phyloP scores from a whole-genome alignment of 1,284 basidiomycete genomes.

The Prillingera fragicola region DNA sequence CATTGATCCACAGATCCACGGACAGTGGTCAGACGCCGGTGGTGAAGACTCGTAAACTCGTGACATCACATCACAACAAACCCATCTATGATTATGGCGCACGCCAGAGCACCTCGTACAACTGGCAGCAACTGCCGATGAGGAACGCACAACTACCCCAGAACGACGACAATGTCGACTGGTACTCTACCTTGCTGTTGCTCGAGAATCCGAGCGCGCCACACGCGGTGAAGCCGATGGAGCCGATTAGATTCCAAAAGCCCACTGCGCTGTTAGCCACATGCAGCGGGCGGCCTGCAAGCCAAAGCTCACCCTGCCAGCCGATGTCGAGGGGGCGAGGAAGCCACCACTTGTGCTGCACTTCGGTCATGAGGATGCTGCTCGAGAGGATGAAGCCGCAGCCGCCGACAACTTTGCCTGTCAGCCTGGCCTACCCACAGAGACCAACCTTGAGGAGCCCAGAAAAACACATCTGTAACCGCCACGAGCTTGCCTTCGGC shows the following conservation, averaged over 20 bases:
- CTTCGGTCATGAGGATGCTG: slow-evolving; percentile 56
- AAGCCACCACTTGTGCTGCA: slow-evolving; percentile 55
- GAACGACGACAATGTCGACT: slow-evolving; percentile 56
- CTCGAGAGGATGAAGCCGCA: slow-evolving; percentile 56
- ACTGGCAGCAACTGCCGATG: slow-evolving; percentile 56
- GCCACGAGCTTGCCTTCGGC: slow-evolving; percentile 19
- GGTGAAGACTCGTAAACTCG: no score
- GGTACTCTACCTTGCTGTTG: slow-evolving; percentile 44
- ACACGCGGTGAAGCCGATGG: slow-evolving; percentile 56
- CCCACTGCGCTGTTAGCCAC: slow-evolving; percentile 28
- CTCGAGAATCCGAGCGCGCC: slow-evolving; percentile 55
- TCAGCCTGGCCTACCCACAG: neutral
- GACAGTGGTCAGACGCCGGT: no score
- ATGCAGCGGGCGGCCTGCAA: neutral
- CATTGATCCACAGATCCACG: no score
- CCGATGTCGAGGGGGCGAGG: slow-evolving; percentile 47
- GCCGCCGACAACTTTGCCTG: slow-evolving; percentile 55
- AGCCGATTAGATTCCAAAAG: slow-evolving; percentile 58
- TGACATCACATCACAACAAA: no score
- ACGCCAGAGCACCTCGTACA: slow-evolving; percentile 43
- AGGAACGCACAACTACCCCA: slow-evolving; percentile 62
- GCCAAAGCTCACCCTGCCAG: slow-evolving; percentile 52
- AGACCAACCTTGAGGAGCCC: slow-evolving; percentile 49
- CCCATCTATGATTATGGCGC: no score
- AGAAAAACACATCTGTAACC: slow-evolving; percentile 48